These are phyloP conservation scores for Glarea lozoyensis DNA, from an alignment of 495 filamentous ascomycete genomes.

Conservation along the genomic window DNA sequence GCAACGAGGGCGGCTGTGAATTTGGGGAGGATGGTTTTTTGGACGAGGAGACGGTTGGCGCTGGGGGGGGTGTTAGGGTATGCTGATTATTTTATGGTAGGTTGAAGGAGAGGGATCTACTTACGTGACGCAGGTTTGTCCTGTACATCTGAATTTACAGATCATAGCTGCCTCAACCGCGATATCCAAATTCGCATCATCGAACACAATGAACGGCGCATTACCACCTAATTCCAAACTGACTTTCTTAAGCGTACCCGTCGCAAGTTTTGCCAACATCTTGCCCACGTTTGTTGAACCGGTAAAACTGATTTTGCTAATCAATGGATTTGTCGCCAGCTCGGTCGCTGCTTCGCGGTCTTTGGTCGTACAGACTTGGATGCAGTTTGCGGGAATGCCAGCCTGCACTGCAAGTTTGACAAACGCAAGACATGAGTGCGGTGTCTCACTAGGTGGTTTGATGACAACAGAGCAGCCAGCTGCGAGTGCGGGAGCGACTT, in stretches of 20 bases:
- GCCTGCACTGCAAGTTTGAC: conserved; percentile 46
- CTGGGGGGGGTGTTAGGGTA: too few relatives aligned
- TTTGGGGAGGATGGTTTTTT: conserved; percentile 61
- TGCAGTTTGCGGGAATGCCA: conserved; percentile 43
- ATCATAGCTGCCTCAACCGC: conserved; percentile 65
- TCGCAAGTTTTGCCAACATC: conserved; percentile 69
- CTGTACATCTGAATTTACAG: conserved; percentile 74
- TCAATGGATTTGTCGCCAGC: conserved; percentile 39
- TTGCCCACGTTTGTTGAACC: conserved; percentile 78
- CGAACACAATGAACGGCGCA: conserved; percentile 85
- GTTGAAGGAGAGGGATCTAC: neutral
- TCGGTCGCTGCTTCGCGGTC: conserved; percentile 53
- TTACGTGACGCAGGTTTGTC: conserved; percentile 76
- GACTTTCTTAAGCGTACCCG: conserved; percentile 72
- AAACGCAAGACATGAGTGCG: conserved; percentile 40
- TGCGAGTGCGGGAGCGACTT: conserved; percentile 28
- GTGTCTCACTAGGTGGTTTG: conserved; percentile 55
- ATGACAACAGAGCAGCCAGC: conserved; percentile 52
- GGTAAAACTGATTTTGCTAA: conserved; percentile 82
- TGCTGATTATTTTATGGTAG: neutral
- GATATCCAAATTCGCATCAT: conserved; percentile 70
- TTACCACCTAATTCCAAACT: conserved; percentile 83
- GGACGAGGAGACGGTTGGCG: conserved; percentile 77
- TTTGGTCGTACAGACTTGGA: conserved; percentile 47
- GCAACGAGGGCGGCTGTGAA: conserved; percentile 59